These are phyloP conservation scores for Cucurbita argyrosperma DNA, from an alignment of 306 rosid species.

Conservation along the genomic window DNA sequence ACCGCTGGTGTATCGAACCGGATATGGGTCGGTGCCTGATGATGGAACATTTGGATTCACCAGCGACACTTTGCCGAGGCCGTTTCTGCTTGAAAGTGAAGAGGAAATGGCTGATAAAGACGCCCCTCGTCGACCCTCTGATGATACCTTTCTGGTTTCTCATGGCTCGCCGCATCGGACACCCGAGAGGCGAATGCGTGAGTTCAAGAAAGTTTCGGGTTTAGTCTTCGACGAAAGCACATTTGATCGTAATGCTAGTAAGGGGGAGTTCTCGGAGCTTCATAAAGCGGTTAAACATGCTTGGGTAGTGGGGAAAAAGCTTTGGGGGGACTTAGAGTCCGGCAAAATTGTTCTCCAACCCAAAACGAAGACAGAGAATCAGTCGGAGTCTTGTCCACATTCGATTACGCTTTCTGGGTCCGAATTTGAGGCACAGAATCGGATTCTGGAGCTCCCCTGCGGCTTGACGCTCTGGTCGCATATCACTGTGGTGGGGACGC, in stretches of 20 bases:
- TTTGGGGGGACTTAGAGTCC: conserved; percentile 56
- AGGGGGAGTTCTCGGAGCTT: conserved; percentile 33
- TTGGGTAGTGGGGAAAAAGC: conserved; percentile 49
- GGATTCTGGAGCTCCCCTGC: conserved; percentile 59
- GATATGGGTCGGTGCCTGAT: conserved; percentile 21
- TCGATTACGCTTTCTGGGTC: conserved; percentile 48
- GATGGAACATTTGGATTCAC: conserved; percentile 30
- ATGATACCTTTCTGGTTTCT: conserved; percentile 19
- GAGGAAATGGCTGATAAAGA: conserved; percentile 15
- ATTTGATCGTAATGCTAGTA: conserved; percentile 14
- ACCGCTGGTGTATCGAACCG: conserved; percentile 40
- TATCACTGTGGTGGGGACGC: conserved; percentile 81
- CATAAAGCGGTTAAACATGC: conserved; percentile 55
- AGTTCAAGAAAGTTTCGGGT: conserved; percentile 45
- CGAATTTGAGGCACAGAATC: conserved; percentile 30
- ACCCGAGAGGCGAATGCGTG: conserved; percentile 23
- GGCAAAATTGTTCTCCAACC: conserved; percentile 16
- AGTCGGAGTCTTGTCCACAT: conserved; percentile 46
- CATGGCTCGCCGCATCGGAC: conserved; percentile 14
- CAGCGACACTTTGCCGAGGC: conserved; percentile 36
- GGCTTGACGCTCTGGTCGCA: conserved; percentile 88
- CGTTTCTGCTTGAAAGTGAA: conserved; percentile 19
- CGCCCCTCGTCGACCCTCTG: conserved; percentile 15
- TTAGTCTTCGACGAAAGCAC: conserved; percentile 39
- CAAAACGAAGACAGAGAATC: conserved; percentile 25